These are phyloP conservation scores for Haplosporangium sp. DNA, from an alignment of 371 early-diverging fungal species.

Conservation along the genomic window DNA sequence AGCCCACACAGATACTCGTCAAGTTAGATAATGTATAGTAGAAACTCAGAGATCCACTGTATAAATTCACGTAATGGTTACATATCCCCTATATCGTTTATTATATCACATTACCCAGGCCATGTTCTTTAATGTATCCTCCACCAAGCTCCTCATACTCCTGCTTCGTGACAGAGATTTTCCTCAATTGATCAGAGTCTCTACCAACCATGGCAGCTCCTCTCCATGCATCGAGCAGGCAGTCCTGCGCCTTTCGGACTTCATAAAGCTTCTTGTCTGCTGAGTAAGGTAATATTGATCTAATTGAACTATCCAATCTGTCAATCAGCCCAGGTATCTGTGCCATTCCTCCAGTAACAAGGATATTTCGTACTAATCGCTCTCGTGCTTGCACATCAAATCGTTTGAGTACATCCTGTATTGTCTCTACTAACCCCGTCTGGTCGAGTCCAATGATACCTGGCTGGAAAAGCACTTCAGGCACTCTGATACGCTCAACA, in stretches of 20 bases:
- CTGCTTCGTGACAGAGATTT: conserved; percentile 67
- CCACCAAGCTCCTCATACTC: conserved; percentile 88
- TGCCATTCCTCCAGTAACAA: conserved; percentile 85
- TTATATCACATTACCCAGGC: conserved; percentile 68
- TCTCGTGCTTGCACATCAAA: conserved; percentile 63
- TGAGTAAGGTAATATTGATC: conserved; percentile 72
- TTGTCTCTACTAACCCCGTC: conserved; percentile 84
- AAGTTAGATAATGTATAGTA: too few relatives aligned
- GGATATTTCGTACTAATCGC: conserved; percentile 68
- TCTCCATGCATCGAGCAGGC: conserved; percentile 85
- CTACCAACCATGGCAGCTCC: conserved; percentile 83
- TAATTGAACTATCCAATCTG: conserved; percentile 71
- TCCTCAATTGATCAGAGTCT: conserved; percentile 45
- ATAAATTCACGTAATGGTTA: too few relatives aligned
- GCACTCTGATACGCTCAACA: conserved; percentile 87
- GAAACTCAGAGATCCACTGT: too few relatives aligned
- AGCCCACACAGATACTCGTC: too few relatives aligned
- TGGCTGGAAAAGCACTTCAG: conserved; percentile 91
- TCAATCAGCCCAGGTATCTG: conserved; percentile 72
- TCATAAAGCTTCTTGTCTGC: conserved; percentile 58
- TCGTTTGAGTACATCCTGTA: conserved; percentile 75
- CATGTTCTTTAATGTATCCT: conserved; percentile 87
- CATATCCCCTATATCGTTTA: background rate
- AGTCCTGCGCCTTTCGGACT: conserved; percentile 76
- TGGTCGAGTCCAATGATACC: conserved; percentile 89